Evolutionary conservation across 2,329 filamentous ascomycete genomes (phyloP).

Genomic region (Lecanoromycetidae sp.): DNA sequence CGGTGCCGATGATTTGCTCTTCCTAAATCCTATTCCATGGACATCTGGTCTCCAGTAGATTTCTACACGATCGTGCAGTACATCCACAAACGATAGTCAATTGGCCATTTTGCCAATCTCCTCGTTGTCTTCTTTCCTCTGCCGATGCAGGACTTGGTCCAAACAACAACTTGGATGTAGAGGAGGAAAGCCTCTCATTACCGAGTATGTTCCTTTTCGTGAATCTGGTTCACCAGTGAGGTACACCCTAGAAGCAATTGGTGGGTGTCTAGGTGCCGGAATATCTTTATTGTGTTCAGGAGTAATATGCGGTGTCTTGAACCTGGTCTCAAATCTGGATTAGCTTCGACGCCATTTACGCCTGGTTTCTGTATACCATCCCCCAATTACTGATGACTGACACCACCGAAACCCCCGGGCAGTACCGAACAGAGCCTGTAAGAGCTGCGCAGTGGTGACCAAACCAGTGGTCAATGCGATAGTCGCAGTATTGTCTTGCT

Average conservation of each 20-base stretch:
- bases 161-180: not conserved
- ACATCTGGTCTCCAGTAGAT: no score
- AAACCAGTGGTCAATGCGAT: slow-evolving; percentile 26
- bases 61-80: no score
- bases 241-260: not conserved
- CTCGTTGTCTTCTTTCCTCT: not conserved
- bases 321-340: slow-evolving; percentile 29
- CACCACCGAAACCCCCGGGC: slow-evolving; percentile 29
- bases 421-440: slow-evolving; percentile 29
- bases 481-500: slow-evolving; percentile 14
- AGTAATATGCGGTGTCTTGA: slow-evolving; percentile 26
- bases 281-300: not conserved
- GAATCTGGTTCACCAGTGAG: not conserved
- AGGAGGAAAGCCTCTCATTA: not conserved
- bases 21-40: not conserved
- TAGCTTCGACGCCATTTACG: slow-evolving; percentile 23
- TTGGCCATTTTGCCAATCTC: not conserved
- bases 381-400: slow-evolving; percentile 26
- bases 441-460: slow-evolving; percentile 24
- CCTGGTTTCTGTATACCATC: slow-evolving; percentile 24
- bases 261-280: not conserved
- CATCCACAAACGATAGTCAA: slow-evolving; percentile 2
- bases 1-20: no score
- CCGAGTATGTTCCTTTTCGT: not conserved
- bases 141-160: no score